Evolutionary conservation across 805 yeast species (phyloP), one percentile per base, ranked within the genome.

Genomic region (Metschnikowia baotianmanensis): DNA sequence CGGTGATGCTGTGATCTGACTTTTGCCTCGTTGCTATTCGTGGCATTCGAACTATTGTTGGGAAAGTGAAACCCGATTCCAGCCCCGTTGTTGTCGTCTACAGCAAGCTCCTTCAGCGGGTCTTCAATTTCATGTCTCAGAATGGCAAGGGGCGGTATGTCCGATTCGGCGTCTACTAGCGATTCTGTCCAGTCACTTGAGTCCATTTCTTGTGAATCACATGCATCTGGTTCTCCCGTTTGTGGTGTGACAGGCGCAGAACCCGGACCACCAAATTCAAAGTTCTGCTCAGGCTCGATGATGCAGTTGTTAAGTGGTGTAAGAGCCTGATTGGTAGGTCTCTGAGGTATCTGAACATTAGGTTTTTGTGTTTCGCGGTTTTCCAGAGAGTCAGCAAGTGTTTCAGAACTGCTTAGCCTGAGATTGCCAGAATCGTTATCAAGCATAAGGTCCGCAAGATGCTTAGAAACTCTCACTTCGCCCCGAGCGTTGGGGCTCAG

Each of bases 31-130:
- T 34, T 47, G 31, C 53, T 50, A 36, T 67, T 69, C 11, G 74
- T 69, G 20, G 67, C 48, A 41, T 69, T 69, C 6, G 44, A 36
- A 16, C 17, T 41, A 34, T 58, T 52, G 35, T 67, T 67, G 9
- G 74, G 74, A 47, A 69, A 70, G 34, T 59, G 59, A 43, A 69
- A 69, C 11, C 52, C 42, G 27, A 52, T 57, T 0, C 74, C 74
- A 1, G 55, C 51, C 6, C 73, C 74, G 13, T 47, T 53, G 40
- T 68, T 67, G 38, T 64, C 65, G 21, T 52, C 53, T 9, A 30
- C 3, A 5, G 21, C 7, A 7, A 29, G 15, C 5, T 17, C 26
- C 11, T 40, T 24, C 3, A 9, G 15, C 3, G 10, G 12, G n/a
- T 31, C 26, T 18, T 33, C 34, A 10, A 11, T 8, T 3, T 9